These are phyloP conservation scores for Elaeis oleifera DNA, from an alignment of 202 grass and related monocot genomes.

Conservation along the genomic window DNA sequence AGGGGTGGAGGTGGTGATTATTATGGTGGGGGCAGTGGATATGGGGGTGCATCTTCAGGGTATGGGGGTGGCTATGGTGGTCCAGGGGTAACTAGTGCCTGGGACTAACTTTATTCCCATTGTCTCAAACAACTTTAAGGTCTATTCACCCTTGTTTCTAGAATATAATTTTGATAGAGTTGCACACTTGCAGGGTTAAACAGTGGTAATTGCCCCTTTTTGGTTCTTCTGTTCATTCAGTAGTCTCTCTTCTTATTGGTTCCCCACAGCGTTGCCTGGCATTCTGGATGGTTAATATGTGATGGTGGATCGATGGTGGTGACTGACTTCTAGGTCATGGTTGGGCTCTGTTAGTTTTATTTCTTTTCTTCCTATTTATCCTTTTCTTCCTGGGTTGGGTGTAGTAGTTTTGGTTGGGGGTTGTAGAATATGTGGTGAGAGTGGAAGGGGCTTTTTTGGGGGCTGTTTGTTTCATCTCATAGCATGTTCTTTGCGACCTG, in stretches of 20 bases:
- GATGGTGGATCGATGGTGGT: background rate
- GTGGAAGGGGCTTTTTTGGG: background rate
- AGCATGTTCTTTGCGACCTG: background rate
- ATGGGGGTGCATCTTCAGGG: conserved; percentile 26
- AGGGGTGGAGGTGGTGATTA: conserved; percentile 37
- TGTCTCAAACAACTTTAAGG: conserved; percentile 1
- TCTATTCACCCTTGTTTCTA: conserved; percentile 7
- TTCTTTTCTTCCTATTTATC: background rate
- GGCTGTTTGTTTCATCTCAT: conserved; percentile 2
- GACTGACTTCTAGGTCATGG: background rate
- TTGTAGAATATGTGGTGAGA: conserved; percentile 12
- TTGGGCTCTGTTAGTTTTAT: background rate
- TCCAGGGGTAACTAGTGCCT: conserved; percentile 45
- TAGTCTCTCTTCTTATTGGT: conserved; percentile 10
- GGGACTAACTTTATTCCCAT: conserved; percentile 35
- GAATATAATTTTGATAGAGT: conserved; percentile 6
- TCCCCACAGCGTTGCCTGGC: background rate
- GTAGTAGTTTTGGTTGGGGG: background rate
- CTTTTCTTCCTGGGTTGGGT: background rate
- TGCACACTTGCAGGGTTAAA: background rate
- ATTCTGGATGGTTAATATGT: too few relatives aligned
- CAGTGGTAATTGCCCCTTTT: conserved; percentile 1
- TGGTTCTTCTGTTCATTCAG: background rate
- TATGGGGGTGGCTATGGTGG: conserved; percentile 35
- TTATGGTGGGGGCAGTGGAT: conserved; percentile 46